Base-by-base conservation (phyloP, 108 stramenopile species). In the Epipyxis sp. region DNA sequence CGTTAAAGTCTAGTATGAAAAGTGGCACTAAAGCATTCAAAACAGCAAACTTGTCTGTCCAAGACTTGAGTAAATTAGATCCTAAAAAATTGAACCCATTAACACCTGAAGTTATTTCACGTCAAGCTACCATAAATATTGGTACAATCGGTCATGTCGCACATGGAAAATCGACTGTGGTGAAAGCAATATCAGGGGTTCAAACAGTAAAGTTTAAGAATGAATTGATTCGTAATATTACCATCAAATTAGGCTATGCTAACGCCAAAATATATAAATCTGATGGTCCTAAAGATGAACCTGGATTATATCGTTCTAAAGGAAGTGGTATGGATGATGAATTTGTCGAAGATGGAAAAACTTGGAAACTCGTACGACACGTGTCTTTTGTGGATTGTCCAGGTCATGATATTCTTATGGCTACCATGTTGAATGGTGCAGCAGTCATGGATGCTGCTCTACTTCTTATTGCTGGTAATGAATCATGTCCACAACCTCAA, bases 401-500 rank as follows among this genome's bases (percentile, higher is more conserved):
- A 20, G 99, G 99, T 39, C 99, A 99, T 88, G 99, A 99, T 78
- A 99, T 99, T 90, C 93, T 99, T 83, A 99, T 99, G 99, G 99
- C 99, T 42, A 99, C 99, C 89, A 99, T 99, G 99, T 88, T 99
- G 69, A 99, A 99, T 91, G 99, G 99, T 69, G 99, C 99, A 37
- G 99, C 99, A 62, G 99, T 99, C 81, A 99, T 99, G 99, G 99
- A 99, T 86, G 99, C 97, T 35, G 99, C 99, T 37, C 87, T 99
- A 44, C 88, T 99, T 40, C 84, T 99, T 32, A 94, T 99, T n/a
- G 99, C 99, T 13, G 99, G 97, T 37, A 98, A 98, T 79, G 86
- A 88, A 87, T 91, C 95, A 32, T 99, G 99, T 86, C 99, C 99
- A 41, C 97, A 99, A 82, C 99, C 99, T 35, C 99, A 99, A 86